Percentiles rank a stretch among this genome's conserved stretches.
These are phyloP conservation scores for Magnusiomyces magnusii DNA, from an alignment of 1,139 yeast genomes.

Conservation along the genomic window DNA sequence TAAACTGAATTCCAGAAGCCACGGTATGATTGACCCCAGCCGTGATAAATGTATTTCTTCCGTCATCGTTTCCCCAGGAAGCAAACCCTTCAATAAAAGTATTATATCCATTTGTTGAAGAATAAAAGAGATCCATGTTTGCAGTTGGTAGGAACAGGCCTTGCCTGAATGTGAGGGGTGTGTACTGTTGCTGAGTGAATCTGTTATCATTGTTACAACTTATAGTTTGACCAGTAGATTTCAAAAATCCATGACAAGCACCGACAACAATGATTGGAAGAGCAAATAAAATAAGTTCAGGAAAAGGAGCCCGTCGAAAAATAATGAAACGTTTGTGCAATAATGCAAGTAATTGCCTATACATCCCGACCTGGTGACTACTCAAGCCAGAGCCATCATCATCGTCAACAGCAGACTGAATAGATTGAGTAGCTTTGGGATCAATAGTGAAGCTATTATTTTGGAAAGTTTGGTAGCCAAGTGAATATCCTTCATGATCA, in stretches of 20 bases:
- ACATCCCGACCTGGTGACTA: slow-evolving; percentile 19
- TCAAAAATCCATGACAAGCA: slow-evolving; percentile 26
- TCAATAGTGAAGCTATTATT: not conserved
- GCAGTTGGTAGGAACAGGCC: slow-evolving; percentile 18
- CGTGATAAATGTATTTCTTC: not conserved
- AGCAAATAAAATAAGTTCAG: slow-evolving; percentile 26
- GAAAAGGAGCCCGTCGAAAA: slow-evolving; percentile 27
- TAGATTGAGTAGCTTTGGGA: not conserved
- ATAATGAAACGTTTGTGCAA: slow-evolving; percentile 29
- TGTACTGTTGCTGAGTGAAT: slow-evolving; percentile 19
- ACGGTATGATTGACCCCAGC: slow-evolving; percentile 9
- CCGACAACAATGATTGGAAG: slow-evolving; percentile 31
- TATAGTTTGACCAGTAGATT: not conserved
- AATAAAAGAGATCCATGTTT: slow-evolving; percentile 11
- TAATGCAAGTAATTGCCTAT: slow-evolving; percentile 28
- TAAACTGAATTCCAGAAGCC: slow-evolving; percentile 10
- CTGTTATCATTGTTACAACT: not conserved
- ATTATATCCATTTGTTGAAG: slow-evolving; percentile 18
- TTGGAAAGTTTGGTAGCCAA: not conserved
- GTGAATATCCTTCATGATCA: slow-evolving; percentile 27
- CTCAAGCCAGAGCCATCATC: not conserved
- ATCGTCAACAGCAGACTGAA: not conserved
- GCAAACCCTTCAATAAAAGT: slow-evolving; percentile 19
- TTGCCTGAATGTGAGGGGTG: slow-evolving; percentile 15
- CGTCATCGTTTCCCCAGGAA: slow-evolving; percentile 11